These are phyloP conservation scores for Fusarium bactridioides DNA, from an alignment of 2,329 filamentous ascomycete genomes.

Conservation along the genomic window DNA sequence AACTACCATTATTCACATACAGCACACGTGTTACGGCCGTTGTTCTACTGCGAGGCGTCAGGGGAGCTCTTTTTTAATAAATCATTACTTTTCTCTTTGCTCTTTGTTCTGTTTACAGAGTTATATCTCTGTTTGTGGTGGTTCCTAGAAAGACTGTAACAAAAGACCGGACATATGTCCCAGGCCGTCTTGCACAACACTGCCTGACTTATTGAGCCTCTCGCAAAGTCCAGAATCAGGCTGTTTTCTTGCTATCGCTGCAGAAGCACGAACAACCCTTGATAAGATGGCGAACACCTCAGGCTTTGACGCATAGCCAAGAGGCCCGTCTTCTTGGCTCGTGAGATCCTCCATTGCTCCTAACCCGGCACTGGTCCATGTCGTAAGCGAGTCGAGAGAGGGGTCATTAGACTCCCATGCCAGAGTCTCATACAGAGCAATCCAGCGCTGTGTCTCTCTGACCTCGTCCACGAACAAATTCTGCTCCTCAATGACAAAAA, in stretches of 20 bases:
- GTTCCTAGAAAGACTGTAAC: slow-evolving; percentile 21
- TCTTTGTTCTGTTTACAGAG: neutral
- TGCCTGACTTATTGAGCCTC: slow-evolving; percentile 10
- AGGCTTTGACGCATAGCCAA: slow-evolving; percentile 77
- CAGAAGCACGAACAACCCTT: slow-evolving; percentile 53
- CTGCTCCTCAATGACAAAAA: slow-evolving; percentile 91
- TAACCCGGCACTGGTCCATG: slow-evolving; percentile 63
- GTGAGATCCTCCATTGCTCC: slow-evolving; percentile 48
- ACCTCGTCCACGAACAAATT: slow-evolving; percentile 92
- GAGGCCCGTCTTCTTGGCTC: slow-evolving; percentile 64
- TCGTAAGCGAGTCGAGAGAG: slow-evolving; percentile 41
- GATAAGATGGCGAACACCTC: slow-evolving; percentile 70
- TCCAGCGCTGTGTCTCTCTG: slow-evolving; percentile 77
- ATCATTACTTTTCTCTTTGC: slow-evolving; percentile 14
- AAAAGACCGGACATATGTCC: slow-evolving; percentile 44
- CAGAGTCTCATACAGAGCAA: slow-evolving; percentile 53
- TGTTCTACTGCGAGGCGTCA: slow-evolving; percentile 34
- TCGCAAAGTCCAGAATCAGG: slow-evolving; percentile 15
- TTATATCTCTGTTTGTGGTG: neutral
- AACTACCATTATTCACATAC: slow-evolving; percentile 4
- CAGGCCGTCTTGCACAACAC: slow-evolving; percentile 1
- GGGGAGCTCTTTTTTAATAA: slow-evolving; percentile 5
- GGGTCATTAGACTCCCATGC: slow-evolving; percentile 32
- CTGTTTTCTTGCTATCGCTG: slow-evolving; percentile 43
- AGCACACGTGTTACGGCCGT: slow-evolving; percentile 11